Evolutionary conservation across 768 basidiomycete species (phyloP), one percentile per base, ranked within the genome.

Genomic region (Fibroporia radiculosa): DNA sequence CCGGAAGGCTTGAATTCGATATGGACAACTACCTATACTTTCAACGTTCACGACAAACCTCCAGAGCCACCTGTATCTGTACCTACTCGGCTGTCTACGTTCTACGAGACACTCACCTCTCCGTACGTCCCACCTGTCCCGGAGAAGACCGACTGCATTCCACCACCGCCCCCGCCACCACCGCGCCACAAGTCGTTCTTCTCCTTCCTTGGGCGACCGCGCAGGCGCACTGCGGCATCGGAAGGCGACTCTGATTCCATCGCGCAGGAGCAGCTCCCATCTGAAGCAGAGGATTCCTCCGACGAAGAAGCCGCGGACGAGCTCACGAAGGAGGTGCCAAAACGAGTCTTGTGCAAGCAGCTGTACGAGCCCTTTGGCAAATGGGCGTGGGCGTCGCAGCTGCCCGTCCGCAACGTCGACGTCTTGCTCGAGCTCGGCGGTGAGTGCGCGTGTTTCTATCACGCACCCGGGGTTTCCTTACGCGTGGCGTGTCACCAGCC

Each of bases 381-480:
- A 19, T 50, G 45, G 45, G 45, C 31, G 20, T 50, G 40, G 40
- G 44, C 49, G 5, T 22, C 20, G 28, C 40, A 41, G 5, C 40
- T 18, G 10, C 8, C 31, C 10, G 33, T 46, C 6, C 13, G 20
- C 3, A 38, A 42, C n/a, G 4, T 41, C 3, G 26, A 31, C 10
- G 28, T 31, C 16, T 4, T 40, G 13, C 29, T 38, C 10, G 16
- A 40, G 19, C 48, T 48, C 18, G 42, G 35, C 4, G 13, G 37
- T 40, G 16, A 2, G 45, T 29, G 29, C 16, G n/a, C n/a, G 29
- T 10, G 24, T 18, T 18, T 13, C 11, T 40, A 19, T 22, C 29
- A 18, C 36, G n/a, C n/a, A 7, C 8, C 16, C 36, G 10, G 4
- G 20, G 20, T 20, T 4, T 23, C 20, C 36, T 38, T 24, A 38